These are phyloP conservation scores for Pseudovirgaria hyperparasitica DNA, from an alignment of 2,329 filamentous ascomycete genomes.

Conservation along the genomic window DNA sequence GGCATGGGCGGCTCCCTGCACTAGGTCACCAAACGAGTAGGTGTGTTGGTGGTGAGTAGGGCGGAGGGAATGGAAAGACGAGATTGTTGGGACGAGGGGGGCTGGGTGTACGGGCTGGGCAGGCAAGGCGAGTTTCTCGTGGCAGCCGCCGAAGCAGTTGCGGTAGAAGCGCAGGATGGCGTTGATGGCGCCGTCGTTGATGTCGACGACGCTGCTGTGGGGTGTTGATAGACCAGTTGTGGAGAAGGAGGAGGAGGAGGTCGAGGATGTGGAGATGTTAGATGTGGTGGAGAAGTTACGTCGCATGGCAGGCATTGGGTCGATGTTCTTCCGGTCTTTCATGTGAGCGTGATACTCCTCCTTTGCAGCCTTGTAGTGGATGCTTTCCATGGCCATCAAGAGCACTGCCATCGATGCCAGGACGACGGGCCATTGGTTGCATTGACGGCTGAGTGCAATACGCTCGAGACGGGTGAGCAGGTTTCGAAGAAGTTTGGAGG, in stretches of 20 bases:
- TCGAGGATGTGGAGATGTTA: too few relatives aligned
- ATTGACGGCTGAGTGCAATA: slow-evolving; percentile 16
- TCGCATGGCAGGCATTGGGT: not conserved
- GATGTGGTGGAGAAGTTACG: not conserved
- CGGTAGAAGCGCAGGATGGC: slow-evolving; percentile 19
- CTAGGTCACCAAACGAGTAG: slow-evolving; percentile 16
- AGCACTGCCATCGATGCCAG: slow-evolving; percentile 20
- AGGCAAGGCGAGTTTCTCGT: slow-evolving; percentile 12
- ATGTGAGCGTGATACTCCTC: slow-evolving; percentile 16
- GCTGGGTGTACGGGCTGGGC: not conserved
- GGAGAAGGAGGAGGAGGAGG: slow-evolving; percentile 5
- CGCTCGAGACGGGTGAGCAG: slow-evolving; percentile 19
- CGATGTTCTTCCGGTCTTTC: not conserved
- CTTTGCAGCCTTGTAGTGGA: slow-evolving; percentile 26
- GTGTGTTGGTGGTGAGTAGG: slow-evolving; percentile 2
- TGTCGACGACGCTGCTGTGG: slow-evolving; percentile 6
- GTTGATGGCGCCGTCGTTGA: slow-evolving; percentile 16
- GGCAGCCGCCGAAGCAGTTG: slow-evolving; percentile 20
- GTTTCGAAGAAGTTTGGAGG: slow-evolving; percentile 17
- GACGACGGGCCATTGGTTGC: slow-evolving; percentile 19
- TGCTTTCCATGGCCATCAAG: slow-evolving; percentile 24
- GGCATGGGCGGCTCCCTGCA: not conserved
- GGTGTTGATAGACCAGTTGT: not conserved
- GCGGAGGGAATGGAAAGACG: not conserved
- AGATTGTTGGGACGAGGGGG: not conserved